These are phyloP conservation scores for Globisporangium cylindrosporum DNA, from an alignment of 352 stramenopile species.

Conservation along the genomic window DNA sequence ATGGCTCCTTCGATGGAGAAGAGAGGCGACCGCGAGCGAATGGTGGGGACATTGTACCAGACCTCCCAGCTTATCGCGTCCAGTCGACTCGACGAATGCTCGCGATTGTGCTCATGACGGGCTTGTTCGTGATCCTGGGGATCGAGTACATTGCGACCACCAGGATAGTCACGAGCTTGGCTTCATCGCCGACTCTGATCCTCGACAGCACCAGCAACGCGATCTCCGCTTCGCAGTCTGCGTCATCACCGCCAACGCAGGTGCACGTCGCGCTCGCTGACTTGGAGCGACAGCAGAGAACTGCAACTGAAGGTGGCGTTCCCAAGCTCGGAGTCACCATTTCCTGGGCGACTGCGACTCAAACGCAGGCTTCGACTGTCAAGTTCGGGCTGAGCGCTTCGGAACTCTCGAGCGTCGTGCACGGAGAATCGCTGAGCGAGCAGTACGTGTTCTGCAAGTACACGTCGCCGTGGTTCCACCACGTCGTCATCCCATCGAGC, in stretches of 20 bases:
- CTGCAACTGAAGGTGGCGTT: background rate
- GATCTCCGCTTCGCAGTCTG: background rate
- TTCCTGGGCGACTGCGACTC: constrained; percentile 46
- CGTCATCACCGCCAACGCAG: constrained; percentile 3
- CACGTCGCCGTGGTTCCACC: constrained; percentile 71
- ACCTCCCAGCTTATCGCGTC: background rate
- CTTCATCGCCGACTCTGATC: background rate
- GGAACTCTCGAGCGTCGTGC: constrained; percentile 27
- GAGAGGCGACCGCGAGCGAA: background rate
- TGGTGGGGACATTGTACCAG: background rate
- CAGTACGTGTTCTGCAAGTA: constrained; percentile 83
- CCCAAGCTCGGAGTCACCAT: constrained; percentile 44
- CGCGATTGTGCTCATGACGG: background rate
- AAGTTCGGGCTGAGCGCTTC: constrained; percentile 37
- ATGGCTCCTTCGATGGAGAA: background rate
- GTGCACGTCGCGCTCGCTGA: constrained; percentile 8
- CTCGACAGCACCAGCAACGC: background rate
- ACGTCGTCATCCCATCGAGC: constrained; percentile 54
- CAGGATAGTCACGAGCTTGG: background rate
- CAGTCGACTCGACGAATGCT: constrained; percentile 4
- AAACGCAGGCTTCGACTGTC: constrained; percentile 47
- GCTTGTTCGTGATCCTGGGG: background rate
- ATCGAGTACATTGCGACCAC: constrained; percentile 1
- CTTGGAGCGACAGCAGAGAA: background rate
- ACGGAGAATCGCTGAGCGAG: constrained; percentile 26